phyloP scores from a whole-genome alignment of 768 basidiomycete species.

The Russula emetica region DNA sequence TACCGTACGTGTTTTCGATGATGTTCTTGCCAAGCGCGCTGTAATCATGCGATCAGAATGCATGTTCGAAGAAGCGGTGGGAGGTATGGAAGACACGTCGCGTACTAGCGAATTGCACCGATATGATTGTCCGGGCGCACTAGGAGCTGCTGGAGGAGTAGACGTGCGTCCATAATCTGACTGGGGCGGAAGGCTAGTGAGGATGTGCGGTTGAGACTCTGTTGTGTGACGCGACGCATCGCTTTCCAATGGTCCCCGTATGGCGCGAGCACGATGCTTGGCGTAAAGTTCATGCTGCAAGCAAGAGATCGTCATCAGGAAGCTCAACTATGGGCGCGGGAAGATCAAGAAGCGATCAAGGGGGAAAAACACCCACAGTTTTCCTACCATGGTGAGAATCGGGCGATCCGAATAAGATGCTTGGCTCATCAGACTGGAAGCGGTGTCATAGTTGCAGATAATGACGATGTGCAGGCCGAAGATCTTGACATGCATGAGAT shows the following conservation, averaged over 20 bases:
- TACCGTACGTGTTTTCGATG: constrained; percentile 27
- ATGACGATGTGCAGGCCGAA: constrained; percentile 29
- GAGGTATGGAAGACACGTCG: constrained; percentile 2
- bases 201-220: constrained; percentile 26
- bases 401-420: constrained; percentile 28
- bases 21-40: constrained; percentile 27
- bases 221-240: constrained; percentile 27
- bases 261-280: constrained; percentile 26
- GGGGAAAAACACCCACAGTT: constrained; percentile 11
- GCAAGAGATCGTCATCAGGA: not conserved
- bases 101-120: constrained; percentile 25
- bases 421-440: constrained; percentile 24
- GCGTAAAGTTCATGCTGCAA: constrained; percentile 24
- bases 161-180: constrained; percentile 23
- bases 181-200: constrained; percentile 20
- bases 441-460: constrained; percentile 21
- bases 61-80: not conserved
- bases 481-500: constrained; percentile 25
- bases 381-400: constrained; percentile 27
- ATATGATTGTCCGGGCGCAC: constrained; percentile 18
- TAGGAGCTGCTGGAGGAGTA: constrained; percentile 25
- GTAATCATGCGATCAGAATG: constrained; percentile 20
- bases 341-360: not conserved
- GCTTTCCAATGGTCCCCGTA: constrained; percentile 27
- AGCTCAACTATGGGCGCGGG: not conserved